Evolutionary conservation across 148 eudicot species (phyloP).

Genomic region (Oxyria digyna): DNA sequence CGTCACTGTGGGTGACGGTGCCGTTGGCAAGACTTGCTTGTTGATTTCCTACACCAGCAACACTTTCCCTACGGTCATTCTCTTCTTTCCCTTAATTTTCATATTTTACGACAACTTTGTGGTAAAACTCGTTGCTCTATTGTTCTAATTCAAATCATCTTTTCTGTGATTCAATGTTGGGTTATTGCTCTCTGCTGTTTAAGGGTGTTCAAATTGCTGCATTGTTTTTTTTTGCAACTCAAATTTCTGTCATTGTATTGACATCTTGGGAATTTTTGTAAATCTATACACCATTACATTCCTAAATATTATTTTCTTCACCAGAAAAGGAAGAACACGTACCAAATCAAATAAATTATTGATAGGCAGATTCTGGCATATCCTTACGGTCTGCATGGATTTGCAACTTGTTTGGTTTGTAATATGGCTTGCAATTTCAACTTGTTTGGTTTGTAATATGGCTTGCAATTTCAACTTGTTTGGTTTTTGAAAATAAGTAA

Average conservation of each 20-base stretch:
- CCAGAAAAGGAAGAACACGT: background rate
- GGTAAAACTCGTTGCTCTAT: background rate
- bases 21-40: constrained; percentile 87
- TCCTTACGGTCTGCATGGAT: background rate
- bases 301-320: background rate
- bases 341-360: background rate
- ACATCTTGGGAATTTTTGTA: background rate
- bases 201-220: background rate
- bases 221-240: too few species aligned
- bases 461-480: too few species aligned
- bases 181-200: background rate
- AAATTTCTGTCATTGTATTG: background rate
- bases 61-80: constrained; percentile 75
- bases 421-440: background rate
- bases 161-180: background rate
- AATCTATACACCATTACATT: too few species aligned
- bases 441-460: too few species aligned
- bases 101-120: background rate
- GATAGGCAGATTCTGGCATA: background rate
- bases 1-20: constrained; percentile 92
- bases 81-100: background rate
- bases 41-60: constrained; percentile 95
- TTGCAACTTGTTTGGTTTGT: background rate
- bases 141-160: background rate
- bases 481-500: too few species aligned